phyloP scores from a whole-genome alignment of 345 rosid species.

The sweet orange (Citrus sinensis) region DVS_A1.0 CM039167.1:17830001-17830500 shows the following conservation, averaged over 20 bases:
- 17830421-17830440: background rate
- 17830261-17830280: too few species aligned
- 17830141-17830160: background rate
- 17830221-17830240: too few species aligned
- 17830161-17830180: too few species aligned
- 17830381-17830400: background rate
- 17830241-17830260: too few species aligned
- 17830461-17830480: background rate
- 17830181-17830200: too few species aligned
- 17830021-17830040: too few species aligned
- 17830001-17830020: too few species aligned
- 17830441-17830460: background rate
- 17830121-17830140: slow-evolving; percentile 46
- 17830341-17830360: slow-evolving; percentile 4
- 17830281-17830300: too few species aligned
- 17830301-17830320: too few species aligned
- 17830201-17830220: too few species aligned
- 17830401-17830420: background rate
- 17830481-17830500: slow-evolving; percentile 4
- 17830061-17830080: slow-evolving; percentile 25
- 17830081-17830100: slow-evolving; percentile 51
- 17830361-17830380: background rate
- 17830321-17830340: background rate
- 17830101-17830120: slow-evolving; percentile 60
- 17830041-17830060: too few species aligned